A percentile compares a stretch with the other conserved stretches of the same genome.
Conservation (phyloP, 768 basidiomycete genomes). For the Melanogaster broomeanus region DNA sequence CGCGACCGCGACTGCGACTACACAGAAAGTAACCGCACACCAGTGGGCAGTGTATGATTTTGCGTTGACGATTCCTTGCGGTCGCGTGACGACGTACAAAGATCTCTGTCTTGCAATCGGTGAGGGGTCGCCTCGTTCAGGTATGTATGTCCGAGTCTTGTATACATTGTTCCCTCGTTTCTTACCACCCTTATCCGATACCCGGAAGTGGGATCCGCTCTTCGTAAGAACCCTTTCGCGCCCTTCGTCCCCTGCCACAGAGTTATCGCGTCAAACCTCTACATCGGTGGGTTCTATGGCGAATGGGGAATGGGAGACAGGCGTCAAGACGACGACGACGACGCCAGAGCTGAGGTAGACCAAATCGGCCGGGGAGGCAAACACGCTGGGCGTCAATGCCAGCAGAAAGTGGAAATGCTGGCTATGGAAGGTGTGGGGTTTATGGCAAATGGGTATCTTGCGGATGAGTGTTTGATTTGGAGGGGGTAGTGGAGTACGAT, state of each 20-base stretch:
- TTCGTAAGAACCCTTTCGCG: conserved; percentile 66
- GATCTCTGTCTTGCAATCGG: conserved; percentile 50
- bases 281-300: conserved; percentile 64
- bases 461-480: conserved; percentile 21
- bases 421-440: conserved; percentile 56
- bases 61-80: conserved; percentile 46
- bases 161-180: not conserved
- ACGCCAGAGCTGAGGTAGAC: not conserved
- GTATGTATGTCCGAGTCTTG: conserved; percentile 41
- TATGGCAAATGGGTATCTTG: conserved; percentile 44
- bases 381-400: conserved; percentile 39
- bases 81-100: conserved; percentile 60
- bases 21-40: conserved; percentile 50
- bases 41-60: conserved; percentile 67
- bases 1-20: not conserved
- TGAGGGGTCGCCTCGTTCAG: conserved; percentile 61
- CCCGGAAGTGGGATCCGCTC: conserved; percentile 58
- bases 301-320: conserved; percentile 57
- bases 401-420: conserved; percentile 52
- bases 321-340: too few relatives aligned
- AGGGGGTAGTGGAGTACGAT: conserved; percentile 2
- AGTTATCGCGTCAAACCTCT: conserved; percentile 60
- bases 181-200: not conserved
- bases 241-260: conserved; percentile 73
- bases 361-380: not conserved